Percentiles rank a stretch among this genome's conserved stretches.
phyloP scores from a whole-genome alignment of 208 protist genomes.

The Leishmania martiniquensis region DNA sequence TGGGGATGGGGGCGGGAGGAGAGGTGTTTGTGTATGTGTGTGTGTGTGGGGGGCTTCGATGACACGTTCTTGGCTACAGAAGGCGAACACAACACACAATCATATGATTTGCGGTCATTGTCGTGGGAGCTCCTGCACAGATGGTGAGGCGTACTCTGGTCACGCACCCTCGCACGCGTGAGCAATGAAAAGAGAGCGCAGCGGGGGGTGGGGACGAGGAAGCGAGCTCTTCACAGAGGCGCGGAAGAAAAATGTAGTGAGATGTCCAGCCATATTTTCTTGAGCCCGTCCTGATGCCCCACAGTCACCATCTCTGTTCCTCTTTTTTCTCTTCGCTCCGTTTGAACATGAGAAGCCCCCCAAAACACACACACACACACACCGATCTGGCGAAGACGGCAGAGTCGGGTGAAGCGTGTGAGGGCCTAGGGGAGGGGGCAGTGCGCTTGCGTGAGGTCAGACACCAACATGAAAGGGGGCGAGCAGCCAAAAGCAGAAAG shows the following conservation, averaged over 20 bases:
- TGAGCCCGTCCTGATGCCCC: not conserved
- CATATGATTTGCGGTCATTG: not conserved
- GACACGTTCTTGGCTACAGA: not conserved
- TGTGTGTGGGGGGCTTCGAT: too few relatives aligned
- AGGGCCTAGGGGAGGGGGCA: too few relatives aligned
- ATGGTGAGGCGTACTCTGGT: not conserved
- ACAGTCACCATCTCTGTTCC: not conserved
- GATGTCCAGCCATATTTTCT: not conserved
- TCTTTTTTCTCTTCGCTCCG: not conserved
- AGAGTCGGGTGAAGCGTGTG: too few relatives aligned
- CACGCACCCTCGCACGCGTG: not conserved
- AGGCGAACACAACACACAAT: too few relatives aligned
- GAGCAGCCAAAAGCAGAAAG: too few relatives aligned
- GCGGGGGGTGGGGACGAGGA: not conserved
- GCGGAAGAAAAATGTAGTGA: not conserved
- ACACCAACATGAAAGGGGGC: too few relatives aligned
- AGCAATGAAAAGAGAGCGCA: not conserved
- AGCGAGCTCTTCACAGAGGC: not conserved
- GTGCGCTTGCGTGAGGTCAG: too few relatives aligned
- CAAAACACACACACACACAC: too few relatives aligned
- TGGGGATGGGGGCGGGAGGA: too few relatives aligned
- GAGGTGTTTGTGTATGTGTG: too few relatives aligned
- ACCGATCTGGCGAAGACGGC: not conserved
- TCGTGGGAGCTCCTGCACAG: not conserved
- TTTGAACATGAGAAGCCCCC: too few relatives aligned